Conservation (phyloP, 768 basidiomycete genomes). For the Suillus americanus region DNA sequence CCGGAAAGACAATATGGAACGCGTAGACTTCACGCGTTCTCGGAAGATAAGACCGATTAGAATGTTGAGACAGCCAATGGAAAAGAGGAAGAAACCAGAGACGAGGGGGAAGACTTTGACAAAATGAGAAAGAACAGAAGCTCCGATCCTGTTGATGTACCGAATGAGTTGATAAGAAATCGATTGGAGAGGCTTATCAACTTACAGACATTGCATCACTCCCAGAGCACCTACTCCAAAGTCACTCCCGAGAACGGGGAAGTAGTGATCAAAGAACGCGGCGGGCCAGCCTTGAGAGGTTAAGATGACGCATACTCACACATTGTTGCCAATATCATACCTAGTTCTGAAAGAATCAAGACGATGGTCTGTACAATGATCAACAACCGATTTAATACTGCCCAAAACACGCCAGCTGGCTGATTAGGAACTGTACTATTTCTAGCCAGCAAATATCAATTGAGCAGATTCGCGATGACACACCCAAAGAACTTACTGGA, state of each 20-base stretch:
- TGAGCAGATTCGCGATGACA: background rate
- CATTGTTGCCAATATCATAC: slow-evolving; percentile 33
- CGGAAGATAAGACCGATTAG: slow-evolving; percentile 80
- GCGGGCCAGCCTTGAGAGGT: slow-evolving; percentile 58
- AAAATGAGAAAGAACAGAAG: slow-evolving; percentile 71
- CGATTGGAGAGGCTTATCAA: slow-evolving; percentile 7
- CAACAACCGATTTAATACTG: slow-evolving; percentile 80
- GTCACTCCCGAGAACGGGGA: slow-evolving; percentile 83
- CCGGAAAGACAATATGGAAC: slow-evolving; percentile 69
- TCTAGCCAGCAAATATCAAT: slow-evolving; percentile 31
- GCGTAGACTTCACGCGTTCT: slow-evolving; percentile 59
- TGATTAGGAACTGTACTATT: slow-evolving; percentile 92
- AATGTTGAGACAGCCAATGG: slow-evolving; percentile 81
- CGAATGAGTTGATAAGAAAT: background rate
- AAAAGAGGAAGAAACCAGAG: slow-evolving; percentile 82
- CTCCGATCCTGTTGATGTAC: slow-evolving; percentile 49
- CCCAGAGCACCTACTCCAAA: slow-evolving; percentile 90
- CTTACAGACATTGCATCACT: slow-evolving; percentile 81
- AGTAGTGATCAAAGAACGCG: slow-evolving; percentile 79
- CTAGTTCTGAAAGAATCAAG: slow-evolving; percentile 48
- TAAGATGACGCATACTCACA: background rate
- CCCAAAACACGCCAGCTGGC: slow-evolving; percentile 90
- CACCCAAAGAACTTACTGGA: slow-evolving; percentile 54
- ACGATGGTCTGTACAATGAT: slow-evolving; percentile 80
- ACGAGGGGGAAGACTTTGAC: slow-evolving; percentile 86